Base-by-base conservation (phyloP, 805 yeast genomes). In the Starmerella stigmatis region DNA sequence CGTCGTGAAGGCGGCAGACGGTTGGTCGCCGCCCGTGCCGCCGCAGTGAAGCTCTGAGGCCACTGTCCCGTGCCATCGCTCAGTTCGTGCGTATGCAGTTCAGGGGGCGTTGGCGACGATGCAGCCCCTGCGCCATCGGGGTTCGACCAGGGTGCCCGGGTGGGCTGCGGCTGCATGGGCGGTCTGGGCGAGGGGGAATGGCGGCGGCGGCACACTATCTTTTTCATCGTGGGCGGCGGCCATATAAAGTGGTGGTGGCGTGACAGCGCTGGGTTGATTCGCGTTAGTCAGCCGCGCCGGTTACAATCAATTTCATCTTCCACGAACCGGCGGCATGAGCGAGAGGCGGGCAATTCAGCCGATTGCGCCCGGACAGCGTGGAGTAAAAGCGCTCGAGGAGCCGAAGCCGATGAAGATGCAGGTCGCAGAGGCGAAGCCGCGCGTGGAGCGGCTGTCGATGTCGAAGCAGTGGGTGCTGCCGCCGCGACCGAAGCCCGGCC, bases 401-500 rank as follows among this genome's bases (percentile, higher is more conserved):
- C 22, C 15, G 29, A 28, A 15, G 22, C 35, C 33, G 16, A 19
- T 22, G 17, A 27, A 28, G 10, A 15, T 31, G 40, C 17, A 32
- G 12, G 39, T 21, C 21, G 21, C 27, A 9, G 6, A 11, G 16
- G 19, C 39, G 9, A 22, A 16, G 23, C 33, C 45, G 8, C 19
- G 22, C 12, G 31, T 33, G 16, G 20, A 30, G 13, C 39, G 52
- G 37, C 56, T 65, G 9, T 57, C 56, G 9, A 79, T 88, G 0
- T 80, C 88, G 37, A 79, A 79, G 55, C 77, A 77, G 56, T 85
- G 92, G 94, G 86, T 81, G 7, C 66, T 82, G 27, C 94, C 94
- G 2, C 94, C 92, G n/a, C 69, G 92, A 54, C 92, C 94, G 22
- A 79, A 82, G 60, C 72, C 72, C 12, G 72, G 73, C 15, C 55